Conservation (phyloP, 139 green algal genomes). For the Deuterostichococcus epilithicus region DNA sequence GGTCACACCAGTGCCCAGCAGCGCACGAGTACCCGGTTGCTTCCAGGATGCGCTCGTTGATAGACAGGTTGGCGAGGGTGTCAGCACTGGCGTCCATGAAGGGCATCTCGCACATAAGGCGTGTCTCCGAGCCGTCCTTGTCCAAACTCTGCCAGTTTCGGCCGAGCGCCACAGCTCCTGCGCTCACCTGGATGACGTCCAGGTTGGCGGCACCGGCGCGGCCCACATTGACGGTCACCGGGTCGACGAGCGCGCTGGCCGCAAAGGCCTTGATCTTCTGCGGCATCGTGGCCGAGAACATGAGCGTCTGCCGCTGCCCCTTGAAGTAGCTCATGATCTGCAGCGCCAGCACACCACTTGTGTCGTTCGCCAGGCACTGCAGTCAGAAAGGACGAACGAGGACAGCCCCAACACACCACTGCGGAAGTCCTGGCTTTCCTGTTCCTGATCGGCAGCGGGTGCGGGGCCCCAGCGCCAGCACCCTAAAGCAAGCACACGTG, state of each 20-base stretch:
- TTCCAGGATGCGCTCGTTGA: background rate
- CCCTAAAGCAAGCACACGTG: too few relatives aligned
- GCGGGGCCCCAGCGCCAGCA: too few relatives aligned
- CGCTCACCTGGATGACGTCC: conserved; percentile 86
- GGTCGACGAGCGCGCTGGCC: conserved; percentile 88
- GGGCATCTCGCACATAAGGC: background rate
- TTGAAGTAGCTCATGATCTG: conserved; percentile 65
- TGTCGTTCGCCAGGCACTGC: too few relatives aligned
- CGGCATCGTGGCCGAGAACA: conserved; percentile 99
- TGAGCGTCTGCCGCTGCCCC: conserved; percentile 91
- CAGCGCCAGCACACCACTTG: background rate
- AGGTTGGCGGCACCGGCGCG: conserved; percentile 91
- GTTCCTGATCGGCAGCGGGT: too few relatives aligned
- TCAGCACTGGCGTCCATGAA: too few relatives aligned
- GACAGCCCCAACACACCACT: too few relatives aligned
- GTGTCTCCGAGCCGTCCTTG: background rate
- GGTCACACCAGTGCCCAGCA: background rate
- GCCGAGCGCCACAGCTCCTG: background rate
- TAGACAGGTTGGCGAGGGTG: background rate
- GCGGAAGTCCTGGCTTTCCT: too few relatives aligned
- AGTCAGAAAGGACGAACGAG: too few relatives aligned
- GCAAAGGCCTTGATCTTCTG: conserved; percentile 97
- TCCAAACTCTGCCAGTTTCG: too few relatives aligned
- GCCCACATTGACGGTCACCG: conserved; percentile 89
- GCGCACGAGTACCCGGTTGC: background rate